Percentiles rank a stretch among this genome's conserved stretches.
phyloP scores from a whole-genome alignment of 140 eudicot genomes.

The Ambrosia hybrid region DNA sequence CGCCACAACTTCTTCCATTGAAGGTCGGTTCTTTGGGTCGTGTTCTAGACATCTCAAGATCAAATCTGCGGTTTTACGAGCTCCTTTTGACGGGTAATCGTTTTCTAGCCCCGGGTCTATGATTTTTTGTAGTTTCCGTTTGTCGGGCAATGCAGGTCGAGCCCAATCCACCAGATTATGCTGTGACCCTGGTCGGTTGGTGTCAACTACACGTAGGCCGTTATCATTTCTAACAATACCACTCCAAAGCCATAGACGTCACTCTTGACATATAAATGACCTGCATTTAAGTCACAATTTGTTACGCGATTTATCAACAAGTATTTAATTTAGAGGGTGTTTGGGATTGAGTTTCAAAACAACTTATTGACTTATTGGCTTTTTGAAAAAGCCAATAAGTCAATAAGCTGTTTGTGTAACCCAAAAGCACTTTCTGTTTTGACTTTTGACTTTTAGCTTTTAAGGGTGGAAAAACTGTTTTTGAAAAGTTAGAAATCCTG shows the following conservation, averaged over 20 bases:
- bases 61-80: constrained; percentile 41
- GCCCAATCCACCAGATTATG: constrained; percentile 78
- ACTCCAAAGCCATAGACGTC: constrained; percentile 96
- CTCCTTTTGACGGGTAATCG: constrained; percentile 48
- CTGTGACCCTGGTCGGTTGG: constrained; percentile 59
- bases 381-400: no score
- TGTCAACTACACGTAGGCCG: constrained; percentile 69
- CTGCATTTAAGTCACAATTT: constrained; percentile 26
- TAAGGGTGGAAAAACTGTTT: no score
- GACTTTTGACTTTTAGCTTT: no score
- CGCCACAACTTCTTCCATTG: constrained; percentile 46
- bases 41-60: constrained; percentile 56
- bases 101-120: constrained; percentile 57
- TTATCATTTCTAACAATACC: constrained; percentile 66
- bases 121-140: constrained; percentile 41
- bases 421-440: no score
- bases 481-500: no score
- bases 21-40: constrained; percentile 68
- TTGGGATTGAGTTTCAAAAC: no score
- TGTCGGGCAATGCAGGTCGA: constrained; percentile 43
- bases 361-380: no score
- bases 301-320: not conserved
- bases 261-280: constrained; percentile 86
- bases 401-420: no score
- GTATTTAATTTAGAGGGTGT: not conserved